Conservation (phyloP, 2,329 filamentous ascomycete species). For the Chaetothyriales sp. region DNA sequence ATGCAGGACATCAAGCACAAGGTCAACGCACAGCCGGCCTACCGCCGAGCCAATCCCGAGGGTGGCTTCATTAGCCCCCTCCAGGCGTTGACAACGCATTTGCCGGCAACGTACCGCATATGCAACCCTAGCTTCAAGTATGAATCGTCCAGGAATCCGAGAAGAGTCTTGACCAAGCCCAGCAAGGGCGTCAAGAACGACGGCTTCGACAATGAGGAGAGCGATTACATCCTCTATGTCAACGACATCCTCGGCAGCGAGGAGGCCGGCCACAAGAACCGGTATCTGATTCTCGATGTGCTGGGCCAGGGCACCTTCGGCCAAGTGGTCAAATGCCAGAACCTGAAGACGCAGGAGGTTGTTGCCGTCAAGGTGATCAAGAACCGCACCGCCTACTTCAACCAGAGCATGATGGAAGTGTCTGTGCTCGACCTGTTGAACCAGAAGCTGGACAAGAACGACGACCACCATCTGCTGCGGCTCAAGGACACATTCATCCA, state of each 20-base stretch:
- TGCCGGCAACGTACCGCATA: slow-evolving; percentile 92
- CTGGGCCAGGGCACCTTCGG: slow-evolving; percentile 95
- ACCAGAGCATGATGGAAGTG: slow-evolving; percentile 99
- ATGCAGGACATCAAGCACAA: slow-evolving; percentile 64
- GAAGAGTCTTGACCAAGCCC: slow-evolving; percentile 89
- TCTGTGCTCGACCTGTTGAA: slow-evolving; percentile 96
- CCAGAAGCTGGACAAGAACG: slow-evolving; percentile 97
- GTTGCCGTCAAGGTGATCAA: slow-evolving; percentile 99
- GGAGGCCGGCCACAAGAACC: slow-evolving; percentile 97
- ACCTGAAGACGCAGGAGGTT: slow-evolving; percentile 94
- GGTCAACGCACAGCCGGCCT: slow-evolving; percentile 76
- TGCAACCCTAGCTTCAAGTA: slow-evolving; percentile 98
- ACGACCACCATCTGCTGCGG: slow-evolving; percentile 88
- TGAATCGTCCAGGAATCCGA: slow-evolving; percentile 90
- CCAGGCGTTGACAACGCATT: slow-evolving; percentile 83
- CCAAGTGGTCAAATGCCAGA: slow-evolving; percentile 98
- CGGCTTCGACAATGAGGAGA: slow-evolving; percentile 97
- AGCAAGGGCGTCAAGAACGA: slow-evolving; percentile 98
- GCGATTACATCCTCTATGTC: slow-evolving; percentile 97
- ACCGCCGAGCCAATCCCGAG: slow-evolving; percentile 86
- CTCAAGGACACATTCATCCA: slow-evolving; percentile 98
- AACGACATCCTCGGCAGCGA: slow-evolving; percentile 97
- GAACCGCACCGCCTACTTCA: slow-evolving; percentile 97
- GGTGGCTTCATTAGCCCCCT: slow-evolving; percentile 96
- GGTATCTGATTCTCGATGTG: slow-evolving; percentile 93